Percentiles rank a stretch among this genome's conserved stretches.
These are phyloP conservation scores for Boletus holoroseus DNA, from an alignment of 1,284 basidiomycete genomes.

Conservation along the genomic window DNA sequence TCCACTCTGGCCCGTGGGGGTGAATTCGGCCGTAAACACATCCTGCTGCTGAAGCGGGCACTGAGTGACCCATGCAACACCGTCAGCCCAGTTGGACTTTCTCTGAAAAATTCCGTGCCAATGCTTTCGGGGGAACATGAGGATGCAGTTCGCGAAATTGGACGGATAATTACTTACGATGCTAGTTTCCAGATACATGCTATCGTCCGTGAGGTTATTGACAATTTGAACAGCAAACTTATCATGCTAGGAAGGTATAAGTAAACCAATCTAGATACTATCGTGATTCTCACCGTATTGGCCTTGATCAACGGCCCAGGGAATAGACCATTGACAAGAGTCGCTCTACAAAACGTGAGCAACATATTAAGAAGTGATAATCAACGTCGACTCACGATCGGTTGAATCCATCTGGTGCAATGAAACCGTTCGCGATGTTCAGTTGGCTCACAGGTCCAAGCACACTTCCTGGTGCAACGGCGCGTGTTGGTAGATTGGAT, in stretches of 20 bases:
- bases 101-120: conserved; percentile 34
- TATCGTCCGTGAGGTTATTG: conserved; percentile 32
- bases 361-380: not conserved
- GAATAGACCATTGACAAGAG: conserved; percentile 25
- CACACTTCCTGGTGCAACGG: not conserved
- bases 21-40: conserved; percentile 27
- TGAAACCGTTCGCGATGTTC: conserved; percentile 23
- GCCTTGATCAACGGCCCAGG: conserved; percentile 28
- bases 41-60: conserved; percentile 27
- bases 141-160: not conserved
- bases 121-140: conserved; percentile 23
- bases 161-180: conserved; percentile 23
- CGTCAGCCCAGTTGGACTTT: conserved; percentile 34
- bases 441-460: conserved; percentile 21
- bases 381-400: conserved; percentile 25
- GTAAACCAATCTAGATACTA: not conserved
- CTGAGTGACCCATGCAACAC: conserved; percentile 32
- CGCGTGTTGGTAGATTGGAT: not conserved
- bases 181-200: conserved; percentile 32
- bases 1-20: conserved; percentile 22
- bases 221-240: conserved; percentile 25
- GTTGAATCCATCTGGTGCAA: conserved; percentile 35
- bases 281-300: conserved; percentile 16
- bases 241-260: conserved; percentile 14
- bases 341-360: conserved; percentile 17